These are phyloP conservation scores for Zygotorulaspora mrakii DNA, from an alignment of 1,139 yeast genomes.

Conservation along the genomic window DNA sequence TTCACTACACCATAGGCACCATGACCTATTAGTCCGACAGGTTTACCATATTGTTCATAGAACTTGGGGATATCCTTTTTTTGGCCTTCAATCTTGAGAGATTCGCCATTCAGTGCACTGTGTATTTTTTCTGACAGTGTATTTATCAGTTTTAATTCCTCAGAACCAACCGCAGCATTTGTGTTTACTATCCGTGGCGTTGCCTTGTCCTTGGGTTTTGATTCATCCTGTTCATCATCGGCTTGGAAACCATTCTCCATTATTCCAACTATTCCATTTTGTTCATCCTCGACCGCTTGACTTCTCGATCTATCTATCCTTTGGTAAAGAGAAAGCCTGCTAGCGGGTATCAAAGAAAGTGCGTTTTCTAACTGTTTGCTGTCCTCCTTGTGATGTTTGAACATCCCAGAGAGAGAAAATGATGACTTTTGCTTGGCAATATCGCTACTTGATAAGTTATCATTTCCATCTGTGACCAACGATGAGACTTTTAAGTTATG, in stretches of 20 bases:
- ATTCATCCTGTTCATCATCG: slow-evolving; percentile 22
- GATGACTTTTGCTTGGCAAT: slow-evolving; percentile 22
- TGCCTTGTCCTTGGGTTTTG: slow-evolving; percentile 26
- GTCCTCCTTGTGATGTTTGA: slow-evolving; percentile 30
- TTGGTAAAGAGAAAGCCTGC: slow-evolving; percentile 18
- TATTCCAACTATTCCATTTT: slow-evolving; percentile 5
- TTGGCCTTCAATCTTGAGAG: slow-evolving; percentile 20
- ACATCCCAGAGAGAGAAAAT: slow-evolving; percentile 32
- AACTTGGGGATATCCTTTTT: slow-evolving; percentile 32
- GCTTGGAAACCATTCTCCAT: slow-evolving; percentile 8
- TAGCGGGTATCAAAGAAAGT: slow-evolving; percentile 28
- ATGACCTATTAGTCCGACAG: slow-evolving; percentile 60
- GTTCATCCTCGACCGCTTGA: slow-evolving; percentile 10
- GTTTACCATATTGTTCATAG: slow-evolving; percentile 55
- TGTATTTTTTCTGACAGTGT: slow-evolving; percentile 45
- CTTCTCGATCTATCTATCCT: slow-evolving; percentile 24
- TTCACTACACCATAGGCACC: slow-evolving; percentile 71
- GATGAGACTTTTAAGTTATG: slow-evolving; percentile 31
- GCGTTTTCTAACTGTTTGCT: slow-evolving; percentile 28
- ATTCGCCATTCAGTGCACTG: slow-evolving; percentile 17
- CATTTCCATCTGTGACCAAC: slow-evolving; percentile 19
- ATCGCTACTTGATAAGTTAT: slow-evolving; percentile 8
- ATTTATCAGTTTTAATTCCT: slow-evolving; percentile 51
- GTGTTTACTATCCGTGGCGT: slow-evolving; percentile 38
- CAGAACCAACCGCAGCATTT: slow-evolving; percentile 54